Evolutionary conservation across 768 basidiomycete species (phyloP).

Genomic region (Trametes punicea): DNA sequence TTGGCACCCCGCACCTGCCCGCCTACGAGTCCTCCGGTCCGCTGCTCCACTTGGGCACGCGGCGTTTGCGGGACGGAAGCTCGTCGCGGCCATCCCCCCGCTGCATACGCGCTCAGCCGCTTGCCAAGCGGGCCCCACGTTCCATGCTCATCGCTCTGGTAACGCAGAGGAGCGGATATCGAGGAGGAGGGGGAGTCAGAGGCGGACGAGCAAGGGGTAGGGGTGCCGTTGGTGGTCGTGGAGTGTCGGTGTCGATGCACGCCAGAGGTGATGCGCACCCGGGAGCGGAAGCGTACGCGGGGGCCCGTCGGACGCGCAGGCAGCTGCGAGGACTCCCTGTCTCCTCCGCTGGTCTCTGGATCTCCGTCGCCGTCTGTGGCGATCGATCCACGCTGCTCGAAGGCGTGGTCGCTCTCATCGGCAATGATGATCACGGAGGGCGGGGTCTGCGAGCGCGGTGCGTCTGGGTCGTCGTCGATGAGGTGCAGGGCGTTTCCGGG

Average conservation of each 20-base stretch:
- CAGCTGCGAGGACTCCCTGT: constrained; percentile 12
- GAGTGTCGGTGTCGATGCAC: constrained; percentile 45
- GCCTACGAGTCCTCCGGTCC: not conserved
- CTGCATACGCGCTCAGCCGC: constrained; percentile 41
- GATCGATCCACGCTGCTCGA: not conserved
- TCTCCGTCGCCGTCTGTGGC: not conserved
- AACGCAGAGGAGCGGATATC: constrained; percentile 75
- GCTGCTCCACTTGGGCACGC: constrained; percentile 5
- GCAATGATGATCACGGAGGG: constrained; percentile 25
- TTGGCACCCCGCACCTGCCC: constrained; percentile 12
- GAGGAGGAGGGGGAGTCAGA: constrained; percentile 74
- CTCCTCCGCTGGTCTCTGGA: constrained; percentile 3
- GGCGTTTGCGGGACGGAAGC: not conserved
- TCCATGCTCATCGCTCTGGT: constrained; percentile 45
- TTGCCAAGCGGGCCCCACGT: constrained; percentile 60
- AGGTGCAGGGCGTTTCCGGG: constrained; percentile 35
- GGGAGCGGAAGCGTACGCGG: constrained; percentile 65
- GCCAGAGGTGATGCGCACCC: constrained; percentile 76
- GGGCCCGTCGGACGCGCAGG: constrained; percentile 18
- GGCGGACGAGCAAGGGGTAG: constrained; percentile 46
- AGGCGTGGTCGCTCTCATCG: constrained; percentile 6
- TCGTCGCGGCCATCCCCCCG: constrained; percentile 17
- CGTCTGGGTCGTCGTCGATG: constrained; percentile 30
- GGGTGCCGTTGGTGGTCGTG: constrained; percentile 5
- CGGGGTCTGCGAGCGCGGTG: constrained; percentile 26